Percentiles rank a stretch among this genome's conserved stretches.
phyloP scores from a whole-genome alignment of 345 rosid species.

The Luvunga scandens region DNA sequence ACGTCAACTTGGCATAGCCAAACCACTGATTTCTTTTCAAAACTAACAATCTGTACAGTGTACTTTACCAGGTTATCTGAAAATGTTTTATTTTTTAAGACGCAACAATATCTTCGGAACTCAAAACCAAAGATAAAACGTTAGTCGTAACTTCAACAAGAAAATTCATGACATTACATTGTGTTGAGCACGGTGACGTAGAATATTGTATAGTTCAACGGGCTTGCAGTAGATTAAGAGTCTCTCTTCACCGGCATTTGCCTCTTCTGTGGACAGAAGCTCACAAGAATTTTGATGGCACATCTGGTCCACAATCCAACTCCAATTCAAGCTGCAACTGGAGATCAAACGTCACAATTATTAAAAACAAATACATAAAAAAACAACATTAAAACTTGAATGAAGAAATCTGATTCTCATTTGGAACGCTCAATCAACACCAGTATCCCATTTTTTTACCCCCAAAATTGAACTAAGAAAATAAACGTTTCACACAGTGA shows the following conservation, averaged over 20 bases:
- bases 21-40: background rate
- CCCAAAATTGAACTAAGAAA: background rate
- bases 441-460: background rate
- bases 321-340: slow-evolving; percentile 8
- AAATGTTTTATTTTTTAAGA: background rate
- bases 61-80: background rate
- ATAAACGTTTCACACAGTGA: background rate
- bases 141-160: background rate
- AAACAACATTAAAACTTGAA: background rate
- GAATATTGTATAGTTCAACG: slow-evolving; percentile 68
- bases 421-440: background rate
- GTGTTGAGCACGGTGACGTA: slow-evolving; percentile 53
- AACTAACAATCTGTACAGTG: background rate
- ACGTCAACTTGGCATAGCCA: background rate
- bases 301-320: slow-evolving; percentile 40
- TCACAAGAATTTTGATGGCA: slow-evolving; percentile 62
- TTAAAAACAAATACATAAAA: background rate
- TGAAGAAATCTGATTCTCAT: background rate
- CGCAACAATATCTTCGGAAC: background rate
- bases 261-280: slow-evolving; percentile 64
- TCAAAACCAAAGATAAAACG: slow-evolving; percentile 5
- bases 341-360: background rate
- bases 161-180: slow-evolving; percentile 42
- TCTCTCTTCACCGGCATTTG: slow-evolving; percentile 59
- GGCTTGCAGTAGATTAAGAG: slow-evolving; percentile 85